phyloP scores from a whole-genome alignment of 108 stramenopile genomes.

The Licmophora abbreviata region DNA sequence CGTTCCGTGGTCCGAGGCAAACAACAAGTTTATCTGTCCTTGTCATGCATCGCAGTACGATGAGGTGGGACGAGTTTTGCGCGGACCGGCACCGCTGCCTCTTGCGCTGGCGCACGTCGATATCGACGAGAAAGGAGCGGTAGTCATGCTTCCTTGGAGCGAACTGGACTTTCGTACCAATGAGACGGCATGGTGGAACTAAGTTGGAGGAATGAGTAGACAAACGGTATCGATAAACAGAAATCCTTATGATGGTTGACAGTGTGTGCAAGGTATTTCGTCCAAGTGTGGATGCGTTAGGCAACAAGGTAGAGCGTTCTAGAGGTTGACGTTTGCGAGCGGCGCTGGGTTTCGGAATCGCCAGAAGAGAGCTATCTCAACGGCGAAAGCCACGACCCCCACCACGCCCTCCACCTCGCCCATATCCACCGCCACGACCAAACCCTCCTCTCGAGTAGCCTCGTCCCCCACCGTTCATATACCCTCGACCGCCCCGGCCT shows the following conservation, averaged over 20 bases:
- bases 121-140: slow-evolving; percentile 17
- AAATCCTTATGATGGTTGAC: too few relatives aligned
- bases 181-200: slow-evolving; percentile 16
- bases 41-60: slow-evolving; percentile 26
- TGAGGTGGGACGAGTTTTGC: slow-evolving; percentile 11
- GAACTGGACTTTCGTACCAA: slow-evolving; percentile 25
- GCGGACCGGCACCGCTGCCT: slow-evolving; percentile 24
- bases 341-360: too few relatives aligned
- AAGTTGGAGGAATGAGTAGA: too few relatives aligned
- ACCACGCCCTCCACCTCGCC: slow-evolving; percentile 6
- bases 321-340: too few relatives aligned
- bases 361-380: too few relatives aligned
- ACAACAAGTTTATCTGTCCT: slow-evolving; percentile 23
- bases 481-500: slow-evolving; percentile 54
- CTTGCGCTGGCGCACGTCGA: slow-evolving; percentile 11
- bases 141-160: slow-evolving; percentile 20
- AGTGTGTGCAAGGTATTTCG: too few relatives aligned
- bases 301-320: too few relatives aligned
- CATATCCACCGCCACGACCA: slow-evolving; percentile 29
- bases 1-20: not conserved
- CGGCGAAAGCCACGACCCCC: slow-evolving; percentile 1
- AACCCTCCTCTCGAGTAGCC: too few relatives aligned
- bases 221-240: too few relatives aligned
- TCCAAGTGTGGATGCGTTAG: too few relatives aligned
- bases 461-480: slow-evolving; percentile 41